Conservation (phyloP, 2,329 filamentous ascomycete genomes). For the Fusarium sp. region DNA sequence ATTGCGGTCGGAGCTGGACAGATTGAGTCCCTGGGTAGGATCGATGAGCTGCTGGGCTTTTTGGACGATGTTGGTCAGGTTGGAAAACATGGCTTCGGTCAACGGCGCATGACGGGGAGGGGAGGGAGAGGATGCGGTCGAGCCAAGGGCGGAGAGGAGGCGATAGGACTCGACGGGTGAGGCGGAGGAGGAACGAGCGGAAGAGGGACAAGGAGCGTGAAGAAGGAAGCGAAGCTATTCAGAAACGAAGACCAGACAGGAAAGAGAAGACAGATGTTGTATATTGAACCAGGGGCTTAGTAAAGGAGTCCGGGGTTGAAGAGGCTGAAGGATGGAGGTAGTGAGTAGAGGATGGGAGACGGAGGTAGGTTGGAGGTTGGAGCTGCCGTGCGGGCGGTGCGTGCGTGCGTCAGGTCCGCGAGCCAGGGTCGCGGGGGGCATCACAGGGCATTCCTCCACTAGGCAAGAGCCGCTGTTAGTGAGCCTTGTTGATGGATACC, state of each 20-base stretch:
- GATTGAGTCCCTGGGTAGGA: slow-evolving; percentile 80
- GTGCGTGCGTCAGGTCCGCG: slow-evolving; percentile 21
- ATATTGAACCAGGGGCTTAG: slow-evolving; percentile 11
- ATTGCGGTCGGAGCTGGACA: slow-evolving; percentile 80
- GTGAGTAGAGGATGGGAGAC: slow-evolving; percentile 20
- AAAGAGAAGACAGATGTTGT: not conserved
- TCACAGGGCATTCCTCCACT: slow-evolving; percentile 33
- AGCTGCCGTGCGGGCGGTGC: slow-evolving; percentile 18
- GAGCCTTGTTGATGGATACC: not conserved
- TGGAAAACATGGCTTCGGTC: slow-evolving; percentile 67
- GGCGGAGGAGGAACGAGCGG: slow-evolving; percentile 6
- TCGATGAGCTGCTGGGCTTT: slow-evolving; percentile 97
- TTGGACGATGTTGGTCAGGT: slow-evolving; percentile 84
- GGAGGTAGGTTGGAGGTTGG: slow-evolving; percentile 16
- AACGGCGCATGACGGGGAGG: slow-evolving; percentile 54
- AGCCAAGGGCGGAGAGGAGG: slow-evolving; percentile 26
- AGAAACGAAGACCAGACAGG: not conserved
- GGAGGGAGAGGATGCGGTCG: slow-evolving; percentile 25
- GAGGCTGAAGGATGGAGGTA: slow-evolving; percentile 24
- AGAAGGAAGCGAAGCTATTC: not conserved
- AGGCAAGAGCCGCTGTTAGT: slow-evolving; percentile 27
- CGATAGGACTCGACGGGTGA: slow-evolving; percentile 16
- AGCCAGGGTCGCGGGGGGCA: slow-evolving; percentile 27
- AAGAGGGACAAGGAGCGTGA: not conserved
- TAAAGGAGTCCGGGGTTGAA: slow-evolving; percentile 18